These are phyloP conservation scores for Trichoderma virens DNA, from an alignment of 495 filamentous ascomycete genomes.

Conservation along the genomic window DNA sequence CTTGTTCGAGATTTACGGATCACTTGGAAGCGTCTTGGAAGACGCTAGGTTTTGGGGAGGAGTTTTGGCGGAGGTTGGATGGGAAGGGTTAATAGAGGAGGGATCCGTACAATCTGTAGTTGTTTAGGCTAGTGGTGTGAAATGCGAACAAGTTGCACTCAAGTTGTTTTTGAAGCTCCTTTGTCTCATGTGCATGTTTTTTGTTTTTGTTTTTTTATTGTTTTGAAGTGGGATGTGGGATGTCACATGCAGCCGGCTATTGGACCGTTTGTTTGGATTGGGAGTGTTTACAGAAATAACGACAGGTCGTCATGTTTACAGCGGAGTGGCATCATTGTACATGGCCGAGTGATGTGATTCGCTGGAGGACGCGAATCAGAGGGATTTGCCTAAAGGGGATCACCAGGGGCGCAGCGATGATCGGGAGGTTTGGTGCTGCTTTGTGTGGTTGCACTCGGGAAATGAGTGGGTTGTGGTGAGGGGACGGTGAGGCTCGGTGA, in stretches of 20 bases:
- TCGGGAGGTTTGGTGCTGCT: neutral
- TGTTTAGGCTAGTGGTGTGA: neutral
- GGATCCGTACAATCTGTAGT: neutral
- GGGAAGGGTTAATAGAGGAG: neutral
- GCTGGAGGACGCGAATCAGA: neutral
- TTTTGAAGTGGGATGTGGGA: too few relatives aligned
- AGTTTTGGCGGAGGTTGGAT: neutral
- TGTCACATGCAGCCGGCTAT: too few relatives aligned
- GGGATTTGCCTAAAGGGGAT: neutral
- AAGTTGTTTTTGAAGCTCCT: neutral
- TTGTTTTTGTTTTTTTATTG: neutral
- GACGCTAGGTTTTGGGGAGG: neutral
- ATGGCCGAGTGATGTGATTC: neutral
- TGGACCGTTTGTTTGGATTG: too few relatives aligned
- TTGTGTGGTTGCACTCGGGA: neutral
- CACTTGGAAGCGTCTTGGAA: neutral
- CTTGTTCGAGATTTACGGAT: conserved; percentile 5
- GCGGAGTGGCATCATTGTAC: too few relatives aligned
- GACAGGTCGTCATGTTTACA: too few relatives aligned
- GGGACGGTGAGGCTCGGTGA: conserved; percentile 1
- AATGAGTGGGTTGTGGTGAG: neutral
- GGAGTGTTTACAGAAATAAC: too few relatives aligned
- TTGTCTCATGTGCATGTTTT: neutral
- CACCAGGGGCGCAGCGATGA: conserved; percentile 6
- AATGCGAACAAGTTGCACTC: neutral